These are phyloP conservation scores for Peronospora destructor DNA, from an alignment of 352 stramenopile species.

Conservation along the genomic window DNA sequence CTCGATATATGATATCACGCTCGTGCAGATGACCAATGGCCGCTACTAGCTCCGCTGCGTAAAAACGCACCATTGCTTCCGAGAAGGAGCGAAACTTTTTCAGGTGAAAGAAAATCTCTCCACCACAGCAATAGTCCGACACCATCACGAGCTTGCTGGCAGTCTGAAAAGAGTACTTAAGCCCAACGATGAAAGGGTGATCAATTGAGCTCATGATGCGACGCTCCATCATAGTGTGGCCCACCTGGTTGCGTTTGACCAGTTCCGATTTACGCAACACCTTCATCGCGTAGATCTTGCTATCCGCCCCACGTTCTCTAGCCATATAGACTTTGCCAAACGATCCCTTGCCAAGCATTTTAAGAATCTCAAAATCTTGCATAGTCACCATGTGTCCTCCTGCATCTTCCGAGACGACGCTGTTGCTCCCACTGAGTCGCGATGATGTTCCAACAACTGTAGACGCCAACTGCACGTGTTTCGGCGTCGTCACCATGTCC, in stretches of 20 bases:
- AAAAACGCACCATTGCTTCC: slow-evolving; percentile 88
- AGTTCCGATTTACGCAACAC: slow-evolving; percentile 82
- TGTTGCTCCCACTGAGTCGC: slow-evolving; percentile 21
- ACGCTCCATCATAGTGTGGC: slow-evolving; percentile 86
- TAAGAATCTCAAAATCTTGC: slow-evolving; percentile 94
- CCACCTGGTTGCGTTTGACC: slow-evolving; percentile 84
- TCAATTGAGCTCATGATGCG: slow-evolving; percentile 86
- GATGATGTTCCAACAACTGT: slow-evolving; percentile 19
- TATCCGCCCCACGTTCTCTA: slow-evolving; percentile 64
- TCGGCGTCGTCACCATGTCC: slow-evolving; percentile 22
- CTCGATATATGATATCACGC: slow-evolving; percentile 89
- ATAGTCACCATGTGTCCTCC: slow-evolving; percentile 42
- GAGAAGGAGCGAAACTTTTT: slow-evolving; percentile 89
- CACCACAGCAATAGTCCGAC: slow-evolving; percentile 85
- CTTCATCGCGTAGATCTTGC: slow-evolving; percentile 84
- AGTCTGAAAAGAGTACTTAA: slow-evolving; percentile 90
- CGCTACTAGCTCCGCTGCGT: slow-evolving; percentile 90
- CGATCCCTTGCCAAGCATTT: slow-evolving; percentile 95
- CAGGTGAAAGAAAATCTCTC: slow-evolving; percentile 89
- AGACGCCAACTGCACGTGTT: slow-evolving; percentile 28
- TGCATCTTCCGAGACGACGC: slow-evolving; percentile 18
- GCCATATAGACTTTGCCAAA: slow-evolving; percentile 98
- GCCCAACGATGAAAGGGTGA: slow-evolving; percentile 95
- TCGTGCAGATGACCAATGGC: slow-evolving; percentile 86
- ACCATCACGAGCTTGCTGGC: slow-evolving; percentile 89